A percentile compares a stretch with the other conserved stretches of the same genome.
These are phyloP conservation scores for Bipolaris oryzae DNA, from an alignment of 2,329 filamentous ascomycete species.

Conservation along the genomic window DNA sequence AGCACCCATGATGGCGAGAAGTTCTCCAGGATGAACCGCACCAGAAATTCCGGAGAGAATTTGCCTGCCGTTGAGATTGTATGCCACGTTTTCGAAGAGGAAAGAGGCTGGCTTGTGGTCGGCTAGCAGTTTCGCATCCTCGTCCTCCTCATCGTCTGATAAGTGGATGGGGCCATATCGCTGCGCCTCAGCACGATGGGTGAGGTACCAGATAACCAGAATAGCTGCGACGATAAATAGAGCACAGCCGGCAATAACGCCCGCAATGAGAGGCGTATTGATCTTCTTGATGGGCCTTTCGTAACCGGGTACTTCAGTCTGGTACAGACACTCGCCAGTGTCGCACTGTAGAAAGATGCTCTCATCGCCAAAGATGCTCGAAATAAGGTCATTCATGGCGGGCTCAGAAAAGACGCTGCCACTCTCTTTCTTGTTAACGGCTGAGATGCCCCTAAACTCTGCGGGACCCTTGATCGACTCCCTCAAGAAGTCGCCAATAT, in stretches of 20 bases:
- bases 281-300: slow-evolving; percentile 87
- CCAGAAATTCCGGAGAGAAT: slow-evolving; percentile 83
- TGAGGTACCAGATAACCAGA: slow-evolving; percentile 83
- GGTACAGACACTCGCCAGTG: slow-evolving; percentile 90
- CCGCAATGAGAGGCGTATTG: slow-evolving; percentile 94
- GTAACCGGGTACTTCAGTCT: slow-evolving; percentile 92
- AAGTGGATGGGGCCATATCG: slow-evolving; percentile 76
- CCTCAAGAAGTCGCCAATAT: slow-evolving; percentile 86
- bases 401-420: slow-evolving; percentile 90
- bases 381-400: slow-evolving; percentile 89
- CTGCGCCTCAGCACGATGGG: slow-evolving; percentile 67
- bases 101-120: slow-evolving; percentile 91
- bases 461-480: slow-evolving; percentile 87
- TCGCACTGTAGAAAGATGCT: slow-evolving; percentile 84
- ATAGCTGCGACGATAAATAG: slow-evolving; percentile 90
- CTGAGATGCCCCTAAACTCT: slow-evolving; percentile 72
- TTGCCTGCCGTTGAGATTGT: slow-evolving; percentile 83
- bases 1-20: slow-evolving; percentile 97
- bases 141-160: slow-evolving; percentile 81
- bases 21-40: slow-evolving; percentile 90
- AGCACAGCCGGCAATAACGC: slow-evolving; percentile 83
- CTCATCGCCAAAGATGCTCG: slow-evolving; percentile 84
- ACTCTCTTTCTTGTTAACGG: slow-evolving; percentile 63
- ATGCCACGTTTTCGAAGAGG: slow-evolving; percentile 86
- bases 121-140: slow-evolving; percentile 81